A percentile compares a stretch with the other conserved stretches of the same genome.
Conservation (phyloP, 176 grass and related monocot species). For the Zizania latifolia region DNA sequence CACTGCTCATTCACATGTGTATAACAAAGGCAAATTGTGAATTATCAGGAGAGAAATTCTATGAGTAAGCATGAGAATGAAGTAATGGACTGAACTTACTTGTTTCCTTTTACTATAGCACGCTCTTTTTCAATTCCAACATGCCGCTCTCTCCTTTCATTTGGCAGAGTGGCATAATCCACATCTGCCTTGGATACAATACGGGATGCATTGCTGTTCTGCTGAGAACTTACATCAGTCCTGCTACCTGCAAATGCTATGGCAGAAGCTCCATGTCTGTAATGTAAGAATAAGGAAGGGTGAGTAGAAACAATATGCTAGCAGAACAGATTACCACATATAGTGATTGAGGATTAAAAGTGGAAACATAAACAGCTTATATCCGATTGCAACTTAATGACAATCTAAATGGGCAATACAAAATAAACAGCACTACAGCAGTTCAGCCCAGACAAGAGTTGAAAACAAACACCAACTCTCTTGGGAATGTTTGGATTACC, state of each 20-base stretch:
- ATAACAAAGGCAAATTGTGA: neutral
- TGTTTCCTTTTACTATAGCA: constrained; percentile 62
- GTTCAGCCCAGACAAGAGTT: neutral
- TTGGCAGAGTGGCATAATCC: constrained; percentile 37
- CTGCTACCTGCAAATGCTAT: constrained; percentile 51
- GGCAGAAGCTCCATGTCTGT: constrained; percentile 52
- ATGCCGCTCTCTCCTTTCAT: constrained; percentile 65
- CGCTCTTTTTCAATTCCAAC: constrained; percentile 64
- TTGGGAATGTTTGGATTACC: neutral
- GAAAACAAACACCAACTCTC: neutral
- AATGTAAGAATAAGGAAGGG: constrained; percentile 9
- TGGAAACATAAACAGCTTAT: neutral
- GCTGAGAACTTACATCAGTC: constrained; percentile 54
- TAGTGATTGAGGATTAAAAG: neutral
- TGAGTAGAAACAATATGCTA: neutral
- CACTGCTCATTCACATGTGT: constrained; percentile 7
- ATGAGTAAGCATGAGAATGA: neutral
- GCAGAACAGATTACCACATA: neutral
- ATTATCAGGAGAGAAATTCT: neutral
- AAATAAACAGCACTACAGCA: neutral
- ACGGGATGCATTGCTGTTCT: constrained; percentile 37
- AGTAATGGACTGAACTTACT: constrained; percentile 44
- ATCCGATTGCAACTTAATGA: neutral
- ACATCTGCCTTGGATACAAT: constrained; percentile 43
- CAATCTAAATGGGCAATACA: neutral